A percentile compares a stretch with the other conserved stretches of the same genome.
These are phyloP conservation scores for Arthrobotrys iridis DNA, from an alignment of 2,329 filamentous ascomycete genomes.

Conservation along the genomic window DNA sequence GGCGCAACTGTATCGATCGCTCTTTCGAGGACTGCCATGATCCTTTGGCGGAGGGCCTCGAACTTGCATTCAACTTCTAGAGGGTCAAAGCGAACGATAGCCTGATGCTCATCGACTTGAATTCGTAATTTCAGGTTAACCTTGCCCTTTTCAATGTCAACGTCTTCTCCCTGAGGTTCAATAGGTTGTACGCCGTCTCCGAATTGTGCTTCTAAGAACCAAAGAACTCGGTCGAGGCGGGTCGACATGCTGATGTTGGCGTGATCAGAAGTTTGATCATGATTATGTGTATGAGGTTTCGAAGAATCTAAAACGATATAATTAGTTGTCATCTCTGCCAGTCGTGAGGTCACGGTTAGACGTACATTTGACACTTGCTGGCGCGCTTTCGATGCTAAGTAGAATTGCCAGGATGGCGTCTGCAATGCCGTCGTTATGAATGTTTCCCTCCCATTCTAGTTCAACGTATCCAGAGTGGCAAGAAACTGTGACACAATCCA, in stretches of 20 bases:
- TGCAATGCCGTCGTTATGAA: constrained; percentile 97
- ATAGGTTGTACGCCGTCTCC: constrained; percentile 86
- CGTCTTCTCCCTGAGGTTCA: constrained; percentile 66
- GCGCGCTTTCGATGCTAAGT: constrained; percentile 89
- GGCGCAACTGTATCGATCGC: constrained; percentile 87
- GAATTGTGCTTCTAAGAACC: constrained; percentile 98
- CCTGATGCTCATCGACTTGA: constrained; percentile 84
- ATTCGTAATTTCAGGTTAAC: constrained; percentile 66
- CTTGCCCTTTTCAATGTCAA: constrained; percentile 61
- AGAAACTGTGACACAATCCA: constrained; percentile 88
- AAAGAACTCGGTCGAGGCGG: constrained; percentile 83
- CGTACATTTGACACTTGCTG: constrained; percentile 90
- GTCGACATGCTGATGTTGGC: constrained; percentile 76
- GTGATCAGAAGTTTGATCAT: constrained; percentile 74
- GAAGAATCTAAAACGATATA: constrained; percentile 59
- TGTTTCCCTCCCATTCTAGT: constrained; percentile 96
- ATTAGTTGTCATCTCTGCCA: constrained; percentile 61
- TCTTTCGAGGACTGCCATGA: constrained; percentile 87
- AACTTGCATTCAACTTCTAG: constrained; percentile 88
- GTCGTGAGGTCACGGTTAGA: constrained; percentile 59
- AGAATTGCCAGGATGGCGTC: constrained; percentile 95
- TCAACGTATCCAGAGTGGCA: constrained; percentile 84
- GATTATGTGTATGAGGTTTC: constrained; percentile 68
- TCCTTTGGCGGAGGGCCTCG: constrained; percentile 80
- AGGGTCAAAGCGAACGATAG: constrained; percentile 90